Percentiles rank a stretch among this genome's conserved stretches.
These are phyloP conservation scores for Exophiala sideris DNA, from an alignment of 2,329 filamentous ascomycete species.

Conservation along the genomic window DNA sequence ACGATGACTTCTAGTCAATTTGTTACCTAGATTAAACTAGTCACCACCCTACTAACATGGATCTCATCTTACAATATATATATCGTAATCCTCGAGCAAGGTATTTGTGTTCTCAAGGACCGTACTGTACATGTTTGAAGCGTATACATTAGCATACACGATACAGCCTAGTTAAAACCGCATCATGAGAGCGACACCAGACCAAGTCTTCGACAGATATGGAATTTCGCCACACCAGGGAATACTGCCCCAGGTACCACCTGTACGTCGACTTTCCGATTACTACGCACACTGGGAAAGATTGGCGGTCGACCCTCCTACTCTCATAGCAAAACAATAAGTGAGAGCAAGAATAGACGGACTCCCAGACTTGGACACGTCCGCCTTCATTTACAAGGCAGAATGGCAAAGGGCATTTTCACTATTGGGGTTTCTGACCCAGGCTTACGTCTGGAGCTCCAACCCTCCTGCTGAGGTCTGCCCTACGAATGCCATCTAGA, in stretches of 20 bases:
- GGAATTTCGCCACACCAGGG: slow-evolving; percentile 45
- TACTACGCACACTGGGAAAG: slow-evolving; percentile 93
- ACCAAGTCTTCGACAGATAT: neutral
- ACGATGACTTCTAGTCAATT: neutral
- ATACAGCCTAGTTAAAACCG: neutral
- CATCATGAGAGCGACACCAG: neutral
- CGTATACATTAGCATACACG: no score
- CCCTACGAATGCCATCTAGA: neutral
- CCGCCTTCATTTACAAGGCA: slow-evolving; percentile 69
- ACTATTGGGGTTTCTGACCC: slow-evolving; percentile 69
- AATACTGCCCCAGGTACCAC: slow-evolving; percentile 74
- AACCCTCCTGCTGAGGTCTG: slow-evolving; percentile 64
- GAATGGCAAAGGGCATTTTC: slow-evolving; percentile 85
- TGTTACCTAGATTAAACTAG: neutral
- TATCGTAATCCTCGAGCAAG: neutral
- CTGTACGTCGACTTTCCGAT: slow-evolving; percentile 69
- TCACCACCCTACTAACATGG: no score
- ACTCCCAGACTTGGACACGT: slow-evolving; percentile 75
- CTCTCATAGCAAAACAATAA: slow-evolving; percentile 70
- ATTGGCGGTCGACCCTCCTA: slow-evolving; percentile 72
- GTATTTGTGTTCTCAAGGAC: neutral
- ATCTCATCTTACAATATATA: no score
- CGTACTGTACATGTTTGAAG: no score
- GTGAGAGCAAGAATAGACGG: slow-evolving; percentile 71
- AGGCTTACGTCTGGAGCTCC: slow-evolving; percentile 82